Evolutionary conservation across 1,284 basidiomycete species (phyloP).

Genomic region (Coniferiporia weirii): DNA sequence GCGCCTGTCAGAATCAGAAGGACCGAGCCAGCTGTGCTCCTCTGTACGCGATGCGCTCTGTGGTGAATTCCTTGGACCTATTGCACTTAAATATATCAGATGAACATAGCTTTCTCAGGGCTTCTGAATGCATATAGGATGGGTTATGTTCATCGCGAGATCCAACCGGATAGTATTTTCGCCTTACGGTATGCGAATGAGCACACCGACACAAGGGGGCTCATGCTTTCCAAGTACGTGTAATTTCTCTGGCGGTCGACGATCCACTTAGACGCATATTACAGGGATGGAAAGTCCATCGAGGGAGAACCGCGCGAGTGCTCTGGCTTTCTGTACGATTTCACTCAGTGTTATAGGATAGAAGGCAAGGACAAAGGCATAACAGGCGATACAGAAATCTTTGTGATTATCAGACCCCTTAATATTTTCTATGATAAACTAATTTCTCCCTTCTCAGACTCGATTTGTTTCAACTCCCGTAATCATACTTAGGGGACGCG

Average conservation of each 20-base stretch:
- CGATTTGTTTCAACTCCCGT: neutral
- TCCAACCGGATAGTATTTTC: neutral
- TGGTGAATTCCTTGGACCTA: neutral
- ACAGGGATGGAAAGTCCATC: conserved; percentile 6
- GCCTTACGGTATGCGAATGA: neutral
- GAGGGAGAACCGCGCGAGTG: neutral
- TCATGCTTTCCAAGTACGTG: conserved; percentile 4
- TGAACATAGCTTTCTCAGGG: neutral
- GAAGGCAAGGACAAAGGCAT: neutral
- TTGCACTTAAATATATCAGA: neutral
- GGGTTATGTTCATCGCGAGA: conserved; percentile 6
- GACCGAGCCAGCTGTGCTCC: conserved; percentile 1
- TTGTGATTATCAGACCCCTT: neutral
- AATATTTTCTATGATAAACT: neutral
- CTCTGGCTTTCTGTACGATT: neutral
- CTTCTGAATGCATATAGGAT: conserved; percentile 4
- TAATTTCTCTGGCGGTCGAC: neutral
- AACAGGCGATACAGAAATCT: neutral
- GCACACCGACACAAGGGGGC: neutral
- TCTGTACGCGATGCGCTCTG: neutral
- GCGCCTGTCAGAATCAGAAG: neutral
- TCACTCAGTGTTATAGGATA: neutral
- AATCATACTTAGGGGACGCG: neutral
- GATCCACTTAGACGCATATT: neutral
- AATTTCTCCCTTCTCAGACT: neutral